These are phyloP conservation scores for Capsicum rhomboideum DNA, from an alignment of 257 asterid species.

Conservation along the genomic window DNA sequence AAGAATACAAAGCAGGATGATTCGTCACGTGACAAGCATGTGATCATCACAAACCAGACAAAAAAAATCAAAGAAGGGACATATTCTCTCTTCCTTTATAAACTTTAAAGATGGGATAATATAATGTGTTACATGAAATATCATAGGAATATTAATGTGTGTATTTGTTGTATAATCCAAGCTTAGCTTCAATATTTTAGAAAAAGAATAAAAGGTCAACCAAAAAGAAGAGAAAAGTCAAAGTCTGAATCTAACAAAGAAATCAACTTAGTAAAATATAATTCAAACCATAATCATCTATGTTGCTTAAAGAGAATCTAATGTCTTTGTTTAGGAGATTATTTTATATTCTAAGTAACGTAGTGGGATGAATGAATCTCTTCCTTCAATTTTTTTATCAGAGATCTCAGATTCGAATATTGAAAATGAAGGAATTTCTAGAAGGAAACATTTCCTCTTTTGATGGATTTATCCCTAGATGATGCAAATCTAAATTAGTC, in stretches of 20 bases:
- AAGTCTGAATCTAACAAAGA: not conserved
- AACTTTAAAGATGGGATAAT: not conserved
- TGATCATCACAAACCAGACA: not conserved
- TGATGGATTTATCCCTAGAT: rapidly evolving
- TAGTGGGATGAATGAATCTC: not conserved
- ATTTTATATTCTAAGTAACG: not conserved
- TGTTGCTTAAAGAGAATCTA: not conserved
- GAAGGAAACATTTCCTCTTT: not conserved
- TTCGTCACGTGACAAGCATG: not conserved
- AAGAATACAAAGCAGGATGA: not conserved
- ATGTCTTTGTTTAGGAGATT: not conserved
- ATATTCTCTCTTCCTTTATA: not conserved
- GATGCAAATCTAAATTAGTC: not conserved
- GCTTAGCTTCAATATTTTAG: not conserved
- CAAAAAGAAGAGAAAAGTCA: not conserved
- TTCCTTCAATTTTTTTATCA: rapidly evolving
- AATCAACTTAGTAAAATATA: not conserved
- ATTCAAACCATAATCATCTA: not conserved
- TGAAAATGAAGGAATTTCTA: not conserved
- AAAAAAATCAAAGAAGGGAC: not conserved
- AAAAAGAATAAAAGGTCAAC: not conserved
- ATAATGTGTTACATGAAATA: not conserved
- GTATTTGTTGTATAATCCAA: not conserved
- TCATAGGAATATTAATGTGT: not conserved
- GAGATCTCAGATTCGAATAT: not conserved